A percentile compares a stretch with the other conserved stretches of the same genome.
Evolutionary conservation across 2,329 filamentous ascomycete genomes (phyloP).

Genomic region (Microcyclospora pomicola): DNA sequence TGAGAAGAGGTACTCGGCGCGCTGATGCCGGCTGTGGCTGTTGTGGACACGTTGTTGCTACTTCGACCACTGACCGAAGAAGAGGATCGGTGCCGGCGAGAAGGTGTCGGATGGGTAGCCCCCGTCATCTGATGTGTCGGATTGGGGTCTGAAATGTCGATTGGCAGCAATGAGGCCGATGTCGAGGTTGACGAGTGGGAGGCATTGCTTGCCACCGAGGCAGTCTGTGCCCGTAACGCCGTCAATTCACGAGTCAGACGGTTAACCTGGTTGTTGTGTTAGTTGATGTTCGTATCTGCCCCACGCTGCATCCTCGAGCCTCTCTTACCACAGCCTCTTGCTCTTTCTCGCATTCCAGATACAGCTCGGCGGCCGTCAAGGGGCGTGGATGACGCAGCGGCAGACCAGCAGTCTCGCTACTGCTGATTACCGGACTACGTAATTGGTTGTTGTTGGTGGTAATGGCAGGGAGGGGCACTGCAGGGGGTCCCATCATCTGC

Average conservation of each 20-base stretch:
- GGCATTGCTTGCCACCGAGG: slow-evolving; percentile 46
- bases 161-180: slow-evolving; percentile 27
- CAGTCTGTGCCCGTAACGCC: slow-evolving; percentile 56
- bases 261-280: slow-evolving; percentile 55
- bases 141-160: slow-evolving; percentile 35
- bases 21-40: slow-evolving; percentile 11
- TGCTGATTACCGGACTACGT: slow-evolving; percentile 11
- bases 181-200: slow-evolving; percentile 41
- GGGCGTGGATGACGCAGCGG: slow-evolving; percentile 78
- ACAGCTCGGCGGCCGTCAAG: slow-evolving; percentile 76
- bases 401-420: slow-evolving; percentile 14
- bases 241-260: slow-evolving; percentile 80
- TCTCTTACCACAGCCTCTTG: slow-evolving; percentile 74
- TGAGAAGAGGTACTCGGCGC: slow-evolving; percentile 9
- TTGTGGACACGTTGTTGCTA: slow-evolving; percentile 8
- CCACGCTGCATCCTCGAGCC: background rate
- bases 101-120: slow-evolving; percentile 39
- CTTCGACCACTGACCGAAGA: slow-evolving; percentile 18
- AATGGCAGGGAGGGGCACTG: slow-evolving; percentile 7
- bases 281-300: background rate
- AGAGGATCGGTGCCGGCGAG: slow-evolving; percentile 34
- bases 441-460: slow-evolving; percentile 1
- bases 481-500: slow-evolving; percentile 22
- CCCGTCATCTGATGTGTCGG: slow-evolving; percentile 31
- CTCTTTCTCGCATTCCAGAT: slow-evolving; percentile 83